Conservation (phyloP, 2,329 filamentous ascomycete genomes). For the Thelonectria olida region DNA sequence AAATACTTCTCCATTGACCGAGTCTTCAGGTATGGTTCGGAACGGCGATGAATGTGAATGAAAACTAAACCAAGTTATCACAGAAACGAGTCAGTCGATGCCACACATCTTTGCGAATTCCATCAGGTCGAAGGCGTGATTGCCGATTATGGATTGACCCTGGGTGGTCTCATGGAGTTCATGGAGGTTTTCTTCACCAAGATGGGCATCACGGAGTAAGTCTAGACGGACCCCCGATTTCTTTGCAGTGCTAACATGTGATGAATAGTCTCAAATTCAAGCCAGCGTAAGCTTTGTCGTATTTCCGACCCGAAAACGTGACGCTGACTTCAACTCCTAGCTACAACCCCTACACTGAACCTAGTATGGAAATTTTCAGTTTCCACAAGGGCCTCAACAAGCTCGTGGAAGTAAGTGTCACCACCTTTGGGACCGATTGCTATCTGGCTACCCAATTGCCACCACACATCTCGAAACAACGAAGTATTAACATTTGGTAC, state of each 20-base stretch:
- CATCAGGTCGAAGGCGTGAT: constrained; percentile 99
- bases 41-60: too few relatives aligned
- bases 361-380: constrained; percentile 97
- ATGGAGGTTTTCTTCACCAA: constrained; percentile 96
- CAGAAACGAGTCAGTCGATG: constrained; percentile 95
- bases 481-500: constrained; percentile 3
- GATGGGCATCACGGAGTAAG: constrained; percentile 77
- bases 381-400: constrained; percentile 90
- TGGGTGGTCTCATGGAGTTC: constrained; percentile 91
- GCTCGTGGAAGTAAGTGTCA: constrained; percentile 75
- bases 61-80: not conserved
- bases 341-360: constrained; percentile 95
- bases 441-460: not conserved
- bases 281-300: constrained; percentile 65
- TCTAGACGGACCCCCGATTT: not conserved
- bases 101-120: constrained; percentile 96
- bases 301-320: too few relatives aligned
- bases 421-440: not conserved
- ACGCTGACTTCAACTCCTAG: constrained; percentile 4
- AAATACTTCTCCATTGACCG: constrained; percentile 98
- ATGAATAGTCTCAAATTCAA: constrained; percentile 84
- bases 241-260: not conserved
- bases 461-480: not conserved
- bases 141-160: constrained; percentile 91
- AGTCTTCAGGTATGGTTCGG: constrained; percentile 70